A percentile compares a stretch with the other conserved stretches of the same genome.
Evolutionary conservation across 1,139 yeast genomes (phyloP).

Genomic region (Geotrichum australiense): DNA sequence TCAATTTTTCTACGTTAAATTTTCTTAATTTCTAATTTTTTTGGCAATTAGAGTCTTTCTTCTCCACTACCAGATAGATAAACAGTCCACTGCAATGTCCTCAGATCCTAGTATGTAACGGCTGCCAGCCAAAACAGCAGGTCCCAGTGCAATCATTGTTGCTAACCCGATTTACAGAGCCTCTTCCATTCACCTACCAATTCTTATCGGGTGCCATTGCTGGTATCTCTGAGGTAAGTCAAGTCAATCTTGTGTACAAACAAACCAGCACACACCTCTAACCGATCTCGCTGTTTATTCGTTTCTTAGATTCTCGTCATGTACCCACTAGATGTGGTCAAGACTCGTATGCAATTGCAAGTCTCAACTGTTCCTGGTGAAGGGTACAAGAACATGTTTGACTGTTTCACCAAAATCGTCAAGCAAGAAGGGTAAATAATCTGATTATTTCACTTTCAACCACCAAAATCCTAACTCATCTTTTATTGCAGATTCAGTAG

Average conservation of each 20-base stretch:
- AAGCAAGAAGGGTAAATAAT: constrained; percentile 63
- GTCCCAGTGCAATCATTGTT: too few species aligned
- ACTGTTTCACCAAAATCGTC: constrained; percentile 75
- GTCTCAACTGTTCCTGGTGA: constrained; percentile 47
- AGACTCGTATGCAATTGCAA: constrained; percentile 92
- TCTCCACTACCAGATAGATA: too few species aligned
- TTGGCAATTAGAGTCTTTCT: too few species aligned
- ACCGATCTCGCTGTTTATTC: background rate
- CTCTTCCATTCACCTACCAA: constrained; percentile 83
- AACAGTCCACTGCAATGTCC: too few species aligned
- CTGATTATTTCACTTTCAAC: background rate
- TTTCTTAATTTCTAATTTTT: too few species aligned
- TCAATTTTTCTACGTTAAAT: too few species aligned
- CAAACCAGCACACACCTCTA: background rate
- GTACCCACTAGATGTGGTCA: constrained; percentile 98
- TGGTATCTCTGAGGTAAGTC: constrained; percentile 73
- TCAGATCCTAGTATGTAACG: too few species aligned
- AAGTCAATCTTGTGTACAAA: too few species aligned
- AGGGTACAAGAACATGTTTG: constrained; percentile 74
- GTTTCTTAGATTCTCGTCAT: constrained; percentile 61
- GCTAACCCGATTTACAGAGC: too few species aligned
- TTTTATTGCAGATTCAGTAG: constrained; percentile 41
- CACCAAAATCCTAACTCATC: background rate
- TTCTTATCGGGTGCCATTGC: constrained; percentile 95
- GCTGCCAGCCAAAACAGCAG: too few species aligned